Evolutionary conservation across 306 rosid genomes (phyloP).

Genomic region (Begonia loranthoides): DNA sequence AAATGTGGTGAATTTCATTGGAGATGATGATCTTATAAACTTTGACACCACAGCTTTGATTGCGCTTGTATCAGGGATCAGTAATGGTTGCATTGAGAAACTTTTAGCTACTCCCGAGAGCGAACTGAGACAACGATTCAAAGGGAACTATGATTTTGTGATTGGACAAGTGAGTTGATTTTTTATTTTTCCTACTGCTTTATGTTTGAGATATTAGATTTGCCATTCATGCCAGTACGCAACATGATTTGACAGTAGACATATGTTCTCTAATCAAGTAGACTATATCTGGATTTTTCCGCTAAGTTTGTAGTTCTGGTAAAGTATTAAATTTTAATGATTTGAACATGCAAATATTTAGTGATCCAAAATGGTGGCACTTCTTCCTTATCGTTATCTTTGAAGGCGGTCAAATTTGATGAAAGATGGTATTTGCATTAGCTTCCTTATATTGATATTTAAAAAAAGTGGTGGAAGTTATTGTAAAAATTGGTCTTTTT

Average conservation of each 20-base stretch:
- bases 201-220: background rate
- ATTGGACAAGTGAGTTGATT: slow-evolving; percentile 54
- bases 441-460: too few species aligned
- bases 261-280: background rate
- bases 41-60: slow-evolving; percentile 91
- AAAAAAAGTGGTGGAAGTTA: too few species aligned
- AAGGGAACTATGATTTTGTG: slow-evolving; percentile 81
- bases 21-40: slow-evolving; percentile 36
- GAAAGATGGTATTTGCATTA: too few species aligned
- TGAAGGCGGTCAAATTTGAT: too few species aligned
- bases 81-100: slow-evolving; percentile 58
- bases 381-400: too few species aligned
- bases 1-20: slow-evolving; percentile 13
- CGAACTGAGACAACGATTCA: slow-evolving; percentile 63
- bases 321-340: background rate
- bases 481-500: too few species aligned
- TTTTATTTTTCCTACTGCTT: slow-evolving; percentile 5
- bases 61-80: slow-evolving; percentile 75
- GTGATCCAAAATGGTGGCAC: too few species aligned
- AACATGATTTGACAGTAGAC: background rate
- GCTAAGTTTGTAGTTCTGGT: background rate
- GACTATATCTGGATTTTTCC: background rate
- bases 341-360: too few species aligned
- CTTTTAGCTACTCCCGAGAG: slow-evolving; percentile 64
- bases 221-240: background rate